A percentile compares a stretch with the other conserved stretches of the same genome.
Conservation (phyloP, 2,329 filamentous ascomycete genomes). For the Colletotrichum tropicicola region DNA sequence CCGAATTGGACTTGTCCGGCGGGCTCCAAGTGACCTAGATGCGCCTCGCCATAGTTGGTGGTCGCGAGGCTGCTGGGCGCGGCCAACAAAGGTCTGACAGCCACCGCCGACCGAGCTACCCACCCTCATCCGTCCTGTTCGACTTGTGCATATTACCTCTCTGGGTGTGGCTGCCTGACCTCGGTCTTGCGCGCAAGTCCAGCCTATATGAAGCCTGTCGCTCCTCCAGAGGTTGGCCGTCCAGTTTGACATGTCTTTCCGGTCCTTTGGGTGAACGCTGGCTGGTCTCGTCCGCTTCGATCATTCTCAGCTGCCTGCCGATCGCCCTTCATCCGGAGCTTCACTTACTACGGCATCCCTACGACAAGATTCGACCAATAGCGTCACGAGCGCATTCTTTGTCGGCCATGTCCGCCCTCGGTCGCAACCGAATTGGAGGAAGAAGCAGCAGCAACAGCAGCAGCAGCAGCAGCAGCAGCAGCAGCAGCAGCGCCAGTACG, state of each 20-base stretch:
- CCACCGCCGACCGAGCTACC: conserved; percentile 29
- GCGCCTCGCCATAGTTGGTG: conserved; percentile 29
- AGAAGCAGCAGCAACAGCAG: neutral
- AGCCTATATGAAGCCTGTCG: conserved; percentile 26
- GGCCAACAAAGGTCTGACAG: conserved; percentile 30
- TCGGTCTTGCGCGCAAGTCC: conserved; percentile 14
- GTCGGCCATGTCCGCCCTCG: conserved; percentile 13
- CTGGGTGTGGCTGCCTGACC: conserved; percentile 30
- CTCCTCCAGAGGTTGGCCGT: neutral
- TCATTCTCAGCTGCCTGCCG: neutral
- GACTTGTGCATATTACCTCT: conserved; percentile 17
- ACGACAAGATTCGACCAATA: neutral
- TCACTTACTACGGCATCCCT: neutral
- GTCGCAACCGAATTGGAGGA: neutral
- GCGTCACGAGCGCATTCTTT: conserved; percentile 2
- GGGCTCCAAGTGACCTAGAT: conserved; percentile 25
- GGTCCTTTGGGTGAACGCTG: neutral
- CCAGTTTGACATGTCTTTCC: neutral
- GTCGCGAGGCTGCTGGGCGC: conserved; percentile 25
- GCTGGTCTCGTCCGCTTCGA: neutral
- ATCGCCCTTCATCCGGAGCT: neutral
- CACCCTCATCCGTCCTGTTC: conserved; percentile 31
- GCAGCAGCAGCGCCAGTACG: neutral
- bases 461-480: neutral
- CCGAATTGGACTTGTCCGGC: conserved; percentile 13